These are phyloP conservation scores for Naganishia sp. DNA, from an alignment of 1,284 basidiomycete genomes.

Conservation along the genomic window DNA sequence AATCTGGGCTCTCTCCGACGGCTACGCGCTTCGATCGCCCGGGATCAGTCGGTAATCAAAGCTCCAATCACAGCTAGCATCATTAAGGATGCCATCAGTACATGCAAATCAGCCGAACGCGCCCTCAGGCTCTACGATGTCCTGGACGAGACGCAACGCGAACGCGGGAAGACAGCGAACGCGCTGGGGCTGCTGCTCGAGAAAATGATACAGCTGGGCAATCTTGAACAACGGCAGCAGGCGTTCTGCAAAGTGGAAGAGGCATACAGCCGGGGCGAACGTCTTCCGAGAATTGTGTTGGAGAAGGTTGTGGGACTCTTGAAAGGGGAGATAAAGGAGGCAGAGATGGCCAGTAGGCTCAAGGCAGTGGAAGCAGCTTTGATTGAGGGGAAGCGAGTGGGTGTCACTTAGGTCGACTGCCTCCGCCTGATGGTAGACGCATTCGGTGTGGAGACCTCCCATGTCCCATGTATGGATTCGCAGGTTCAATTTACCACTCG, in stretches of 20 bases:
- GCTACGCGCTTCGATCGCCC: not conserved
- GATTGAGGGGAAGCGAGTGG: not conserved
- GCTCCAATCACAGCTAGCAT: not conserved
- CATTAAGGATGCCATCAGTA: conserved; percentile 13
- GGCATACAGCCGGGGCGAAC: not conserved
- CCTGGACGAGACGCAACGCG: not conserved
- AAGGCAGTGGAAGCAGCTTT: not conserved
- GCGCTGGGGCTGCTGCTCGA: not conserved
- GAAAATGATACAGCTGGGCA: conserved; percentile 4
- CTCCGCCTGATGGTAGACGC: too few relatives aligned
- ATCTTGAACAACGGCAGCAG: conserved; percentile 1
- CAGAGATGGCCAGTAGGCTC: not conserved
- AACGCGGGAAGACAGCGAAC: not conserved
- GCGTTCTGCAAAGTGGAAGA: conserved; percentile 8
- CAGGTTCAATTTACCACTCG: too few relatives aligned
- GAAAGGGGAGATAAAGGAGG: not conserved
- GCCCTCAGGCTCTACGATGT: conserved; percentile 10
- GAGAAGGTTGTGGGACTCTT: not conserved
- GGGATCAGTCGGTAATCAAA: not conserved
- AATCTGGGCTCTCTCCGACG: not conserved
- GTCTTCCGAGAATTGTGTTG: not conserved
- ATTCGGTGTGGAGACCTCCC: too few relatives aligned
- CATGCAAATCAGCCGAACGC: not conserved
- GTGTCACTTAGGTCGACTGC: too few relatives aligned
- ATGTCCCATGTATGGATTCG: too few relatives aligned